These are phyloP conservation scores for Rhodomyrtus psidioides DNA, from an alignment of 441 rosid genomes.

Conservation along the genomic window DNA sequence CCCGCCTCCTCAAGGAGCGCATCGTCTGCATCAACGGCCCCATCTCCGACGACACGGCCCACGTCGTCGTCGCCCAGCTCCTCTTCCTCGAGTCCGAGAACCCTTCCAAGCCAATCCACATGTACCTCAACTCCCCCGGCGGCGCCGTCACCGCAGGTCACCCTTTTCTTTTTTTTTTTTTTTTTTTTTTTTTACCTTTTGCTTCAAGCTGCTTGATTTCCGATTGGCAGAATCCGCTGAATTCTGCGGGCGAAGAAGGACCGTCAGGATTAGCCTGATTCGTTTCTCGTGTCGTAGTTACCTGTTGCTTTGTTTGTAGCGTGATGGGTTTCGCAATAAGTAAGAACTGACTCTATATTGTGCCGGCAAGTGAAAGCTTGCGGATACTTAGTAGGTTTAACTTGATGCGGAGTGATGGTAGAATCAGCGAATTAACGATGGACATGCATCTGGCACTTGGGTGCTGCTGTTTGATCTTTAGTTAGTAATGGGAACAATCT, in stretches of 20 bases:
- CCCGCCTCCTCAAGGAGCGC: slow-evolving; percentile 89
- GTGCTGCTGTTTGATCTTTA: background rate
- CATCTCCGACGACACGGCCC: slow-evolving; percentile 78
- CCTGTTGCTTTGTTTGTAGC: background rate
- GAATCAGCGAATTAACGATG: background rate
- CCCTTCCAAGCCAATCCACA: slow-evolving; percentile 93
- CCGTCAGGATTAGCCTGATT: background rate
- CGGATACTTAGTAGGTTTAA: background rate
- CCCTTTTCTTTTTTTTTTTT: background rate
- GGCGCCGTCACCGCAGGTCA: slow-evolving; percentile 96
- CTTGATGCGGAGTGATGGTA: background rate
- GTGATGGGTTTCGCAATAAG: background rate
- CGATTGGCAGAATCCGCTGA: background rate
- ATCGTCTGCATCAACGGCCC: slow-evolving; percentile 93
- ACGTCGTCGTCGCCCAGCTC: slow-evolving; percentile 96
- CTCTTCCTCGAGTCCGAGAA: slow-evolving; percentile 95
- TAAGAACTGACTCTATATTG: background rate
- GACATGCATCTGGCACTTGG: background rate
- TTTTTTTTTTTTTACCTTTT: background rate
- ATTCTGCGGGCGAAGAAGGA: background rate
- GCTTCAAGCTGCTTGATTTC: background rate
- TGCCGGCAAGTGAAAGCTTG: background rate
- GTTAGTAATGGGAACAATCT: background rate
- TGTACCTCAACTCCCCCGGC: slow-evolving; percentile 97
- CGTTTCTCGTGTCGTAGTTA: background rate